These are phyloP conservation scores for Artomyces pyxidatus DNA, from an alignment of 768 basidiomycete genomes.

Conservation along the genomic window DNA sequence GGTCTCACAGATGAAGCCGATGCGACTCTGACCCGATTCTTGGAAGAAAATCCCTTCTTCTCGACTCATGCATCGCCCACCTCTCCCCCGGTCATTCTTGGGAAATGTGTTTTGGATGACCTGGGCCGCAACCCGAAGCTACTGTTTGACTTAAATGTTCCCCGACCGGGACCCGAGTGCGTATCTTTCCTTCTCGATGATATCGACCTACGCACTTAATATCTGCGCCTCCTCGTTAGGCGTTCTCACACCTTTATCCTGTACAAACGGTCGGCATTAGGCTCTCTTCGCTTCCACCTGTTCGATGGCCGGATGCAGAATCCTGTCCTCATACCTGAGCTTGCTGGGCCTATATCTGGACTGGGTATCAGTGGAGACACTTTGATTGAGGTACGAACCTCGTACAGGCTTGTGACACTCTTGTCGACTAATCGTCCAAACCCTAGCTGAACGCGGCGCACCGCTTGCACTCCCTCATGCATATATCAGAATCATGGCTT, in stretches of 20 bases:
- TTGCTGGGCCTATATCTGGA: not conserved
- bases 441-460: slow-evolving; percentile 11
- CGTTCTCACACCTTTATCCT: not conserved
- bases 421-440: not conserved
- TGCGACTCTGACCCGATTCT: slow-evolving; percentile 1
- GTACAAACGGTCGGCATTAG: not conserved
- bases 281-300: not conserved
- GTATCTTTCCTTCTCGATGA: not conserved
- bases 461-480: slow-evolving; percentile 11
- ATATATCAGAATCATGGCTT: slow-evolving; percentile 12
- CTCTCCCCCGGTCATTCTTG: not conserved
- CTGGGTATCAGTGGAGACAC: not conserved
- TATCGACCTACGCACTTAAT: not conserved
- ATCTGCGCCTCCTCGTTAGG: not conserved
- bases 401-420: not conserved
- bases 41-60: not conserved
- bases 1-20: slow-evolving; percentile 5
- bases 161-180: not conserved
- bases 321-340: not conserved
- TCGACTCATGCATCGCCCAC: not conserved
- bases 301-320: not conserved
- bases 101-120: not conserved
- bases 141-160: not conserved
- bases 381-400: not conserved
- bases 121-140: not conserved